Evolutionary conservation across 2,329 filamentous ascomycete genomes (phyloP).

Genomic region (Ophiostoma novo-ulmi): DNA sequence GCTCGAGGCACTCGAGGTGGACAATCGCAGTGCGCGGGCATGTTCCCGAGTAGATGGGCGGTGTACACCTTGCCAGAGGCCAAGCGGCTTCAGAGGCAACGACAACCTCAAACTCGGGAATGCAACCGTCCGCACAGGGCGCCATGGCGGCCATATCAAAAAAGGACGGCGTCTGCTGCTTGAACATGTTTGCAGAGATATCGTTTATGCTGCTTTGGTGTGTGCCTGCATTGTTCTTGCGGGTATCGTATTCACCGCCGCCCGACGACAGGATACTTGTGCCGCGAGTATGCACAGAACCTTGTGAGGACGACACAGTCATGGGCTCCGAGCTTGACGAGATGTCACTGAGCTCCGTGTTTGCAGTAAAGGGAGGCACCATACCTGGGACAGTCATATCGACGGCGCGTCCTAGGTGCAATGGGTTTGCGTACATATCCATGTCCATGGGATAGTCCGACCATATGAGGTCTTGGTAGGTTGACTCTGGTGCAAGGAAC

Average conservation of each 20-base stretch:
- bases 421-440: constrained; percentile 37
- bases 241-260: constrained; percentile 19
- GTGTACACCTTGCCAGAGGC: constrained; percentile 50
- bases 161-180: constrained; percentile 1
- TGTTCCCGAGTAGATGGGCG: constrained; percentile 40
- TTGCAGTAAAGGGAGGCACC: constrained; percentile 33
- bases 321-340: constrained; percentile 42
- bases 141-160: constrained; percentile 29
- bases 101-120: constrained; percentile 45
- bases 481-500: constrained; percentile 36
- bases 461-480: constrained; percentile 44
- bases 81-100: constrained; percentile 46
- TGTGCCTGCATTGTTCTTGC: constrained; percentile 31
- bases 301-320: constrained; percentile 39
- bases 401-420: constrained; percentile 34
- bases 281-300: constrained; percentile 43
- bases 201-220: neutral
- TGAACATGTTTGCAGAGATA: neutral
- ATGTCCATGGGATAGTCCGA: constrained; percentile 42
- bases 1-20: constrained; percentile 48
- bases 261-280: constrained; percentile 44
- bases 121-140: constrained; percentile 31
- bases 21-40: constrained; percentile 49
- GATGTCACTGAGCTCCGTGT: constrained; percentile 38
- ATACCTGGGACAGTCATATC: constrained; percentile 31